phyloP scores from a whole-genome alignment of 1,139 yeast species.

The Hansenula anomala region DNA sequence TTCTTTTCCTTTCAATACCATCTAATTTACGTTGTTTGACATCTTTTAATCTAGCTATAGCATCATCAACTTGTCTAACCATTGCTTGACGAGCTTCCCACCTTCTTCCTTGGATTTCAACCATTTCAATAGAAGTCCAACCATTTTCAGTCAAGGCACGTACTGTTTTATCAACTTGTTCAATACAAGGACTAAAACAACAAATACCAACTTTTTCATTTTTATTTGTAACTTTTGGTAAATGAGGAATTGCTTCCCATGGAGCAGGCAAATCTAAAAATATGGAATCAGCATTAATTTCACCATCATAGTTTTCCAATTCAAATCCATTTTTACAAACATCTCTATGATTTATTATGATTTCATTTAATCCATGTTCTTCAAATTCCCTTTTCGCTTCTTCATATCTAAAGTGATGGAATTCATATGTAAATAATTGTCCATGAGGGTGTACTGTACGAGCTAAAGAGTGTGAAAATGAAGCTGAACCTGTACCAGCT shows the following conservation, averaged over 20 bases:
- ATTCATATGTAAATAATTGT: constrained; percentile 77
- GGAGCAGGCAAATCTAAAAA: constrained; percentile 96
- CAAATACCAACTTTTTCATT: constrained; percentile 63
- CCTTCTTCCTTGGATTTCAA: constrained; percentile 78
- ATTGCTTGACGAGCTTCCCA: constrained; percentile 93
- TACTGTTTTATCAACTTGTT: constrained; percentile 87
- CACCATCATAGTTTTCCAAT: constrained; percentile 31
- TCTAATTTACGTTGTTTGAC: constrained; percentile 69
- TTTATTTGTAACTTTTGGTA: constrained; percentile 51
- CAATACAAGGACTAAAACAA: constrained; percentile 97
- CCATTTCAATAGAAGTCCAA: constrained; percentile 91
- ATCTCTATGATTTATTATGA: constrained; percentile 80
- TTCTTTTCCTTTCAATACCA: constrained; percentile 64
- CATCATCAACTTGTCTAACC: constrained; percentile 79
- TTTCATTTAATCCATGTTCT: constrained; percentile 54
- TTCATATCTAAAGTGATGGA: constrained; percentile 75
- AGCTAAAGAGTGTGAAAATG: constrained; percentile 90
- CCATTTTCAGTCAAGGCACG: constrained; percentile 69
- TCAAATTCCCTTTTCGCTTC: constrained; percentile 79
- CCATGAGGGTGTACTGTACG: constrained; percentile 61
- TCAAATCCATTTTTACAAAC: constrained; percentile 87
- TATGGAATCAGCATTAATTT: constrained; percentile 59
- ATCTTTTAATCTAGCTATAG: constrained; percentile 73
- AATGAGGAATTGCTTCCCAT: constrained; percentile 89
- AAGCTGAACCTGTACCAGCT: constrained; percentile 98